Conservation (phyloP, 2,329 filamentous ascomycete genomes). For the Tympanopsis confertula region DNA sequence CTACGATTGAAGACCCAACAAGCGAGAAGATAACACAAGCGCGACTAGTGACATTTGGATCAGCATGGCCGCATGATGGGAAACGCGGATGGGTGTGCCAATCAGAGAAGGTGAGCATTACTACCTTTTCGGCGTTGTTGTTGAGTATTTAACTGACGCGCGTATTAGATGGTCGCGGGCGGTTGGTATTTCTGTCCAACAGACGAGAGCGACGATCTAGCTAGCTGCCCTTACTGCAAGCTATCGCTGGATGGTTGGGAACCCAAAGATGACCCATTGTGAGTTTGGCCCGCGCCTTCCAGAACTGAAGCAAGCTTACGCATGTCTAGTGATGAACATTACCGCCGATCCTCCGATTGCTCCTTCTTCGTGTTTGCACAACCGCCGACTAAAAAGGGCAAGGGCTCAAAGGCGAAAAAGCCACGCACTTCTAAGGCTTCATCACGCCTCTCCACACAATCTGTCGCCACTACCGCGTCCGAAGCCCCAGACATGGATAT, state of each 20-base stretch:
- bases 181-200: neutral
- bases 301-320: too few species aligned
- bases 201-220: neutral
- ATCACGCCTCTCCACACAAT: neutral
- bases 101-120: neutral
- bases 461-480: neutral
- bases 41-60: neutral
- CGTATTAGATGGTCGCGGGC: neutral
- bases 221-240: slow-evolving; percentile 1
- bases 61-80: neutral
- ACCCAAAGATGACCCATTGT: slow-evolving; percentile 1
- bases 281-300: neutral
- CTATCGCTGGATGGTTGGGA: neutral
- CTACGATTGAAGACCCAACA: slow-evolving; percentile 1
- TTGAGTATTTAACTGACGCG: neutral
- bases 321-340: neutral
- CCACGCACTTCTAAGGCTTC: neutral
- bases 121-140: neutral
- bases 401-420: neutral
- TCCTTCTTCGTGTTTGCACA: slow-evolving; percentile 1
- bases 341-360: neutral
- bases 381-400: neutral
- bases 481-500: neutral
- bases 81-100: neutral
- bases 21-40: neutral